These are phyloP conservation scores for Paramecium biaurelia DNA, from an alignment of 73 alveolate species.

Conservation along the genomic window DNA sequence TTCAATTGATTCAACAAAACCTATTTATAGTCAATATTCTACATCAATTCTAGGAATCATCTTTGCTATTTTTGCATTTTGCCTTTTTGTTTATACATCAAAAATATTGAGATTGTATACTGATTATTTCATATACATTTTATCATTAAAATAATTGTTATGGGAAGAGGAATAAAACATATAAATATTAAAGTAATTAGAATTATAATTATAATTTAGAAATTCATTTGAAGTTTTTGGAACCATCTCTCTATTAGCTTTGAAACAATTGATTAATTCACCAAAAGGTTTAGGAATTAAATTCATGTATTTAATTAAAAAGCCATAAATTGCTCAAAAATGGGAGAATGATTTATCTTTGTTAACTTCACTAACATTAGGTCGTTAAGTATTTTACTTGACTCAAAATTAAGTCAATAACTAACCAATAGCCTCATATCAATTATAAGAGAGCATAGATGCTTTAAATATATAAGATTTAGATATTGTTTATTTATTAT, in stretches of 20 bases:
- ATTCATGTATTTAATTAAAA: neutral
- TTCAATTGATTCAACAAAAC: neutral
- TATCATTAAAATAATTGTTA: neutral
- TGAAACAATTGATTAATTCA: neutral
- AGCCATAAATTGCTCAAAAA: neutral
- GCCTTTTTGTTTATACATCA: neutral
- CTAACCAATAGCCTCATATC: neutral
- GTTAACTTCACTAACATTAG: neutral
- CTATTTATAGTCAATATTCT: neutral
- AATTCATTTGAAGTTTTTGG: neutral
- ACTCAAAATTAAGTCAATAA: neutral
- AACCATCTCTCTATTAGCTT: neutral
- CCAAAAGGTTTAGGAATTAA: neutral
- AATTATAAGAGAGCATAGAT: neutral
- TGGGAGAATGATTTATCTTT: neutral
- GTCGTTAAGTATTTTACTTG: neutral
- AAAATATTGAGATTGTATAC: neutral
- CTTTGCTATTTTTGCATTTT: neutral
- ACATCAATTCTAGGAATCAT: neutral
- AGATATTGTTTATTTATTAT: neutral
- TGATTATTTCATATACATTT: neutral
- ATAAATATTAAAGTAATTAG: neutral
- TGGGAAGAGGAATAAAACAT: neutral
- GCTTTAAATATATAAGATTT: neutral
- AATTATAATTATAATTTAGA: neutral